A percentile compares a stretch with the other conserved stretches of the same genome.
Evolutionary conservation across 768 basidiomycete species (phyloP).

Genomic region (Holtermannia corniformis): DNA sequence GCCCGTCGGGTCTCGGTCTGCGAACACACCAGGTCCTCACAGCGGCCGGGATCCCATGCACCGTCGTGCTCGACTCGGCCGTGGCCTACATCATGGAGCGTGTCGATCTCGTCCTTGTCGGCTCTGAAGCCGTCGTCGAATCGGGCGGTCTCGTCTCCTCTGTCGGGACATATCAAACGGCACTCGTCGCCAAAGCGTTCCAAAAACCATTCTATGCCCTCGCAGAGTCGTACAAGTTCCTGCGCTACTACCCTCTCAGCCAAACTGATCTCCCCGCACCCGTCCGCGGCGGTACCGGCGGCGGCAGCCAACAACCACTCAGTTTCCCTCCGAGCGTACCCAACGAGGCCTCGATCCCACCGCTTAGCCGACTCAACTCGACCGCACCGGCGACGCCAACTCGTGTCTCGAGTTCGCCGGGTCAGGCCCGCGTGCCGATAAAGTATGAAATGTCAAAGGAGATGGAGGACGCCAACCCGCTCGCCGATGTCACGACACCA

Average conservation of each 20-base stretch:
- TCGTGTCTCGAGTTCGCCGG: neutral
- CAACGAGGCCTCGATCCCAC: conserved; percentile 55
- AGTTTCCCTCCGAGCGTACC: conserved; percentile 23
- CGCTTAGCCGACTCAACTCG: conserved; percentile 14
- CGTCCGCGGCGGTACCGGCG: neutral
- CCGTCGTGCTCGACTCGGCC: conserved; percentile 88
- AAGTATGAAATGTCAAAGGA: conserved; percentile 60
- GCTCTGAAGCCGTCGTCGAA: conserved; percentile 96
- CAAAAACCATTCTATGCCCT: conserved; percentile 95
- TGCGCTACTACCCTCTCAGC: conserved; percentile 71
- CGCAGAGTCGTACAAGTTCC: conserved; percentile 96
- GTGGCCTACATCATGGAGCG: conserved; percentile 96
- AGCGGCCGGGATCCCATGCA: conserved; percentile 85
- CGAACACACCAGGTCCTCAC: conserved; percentile 82
- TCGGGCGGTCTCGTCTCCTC: conserved; percentile 52
- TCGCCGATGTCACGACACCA: conserved; percentile 90
- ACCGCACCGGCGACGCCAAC: conserved; percentile 33
- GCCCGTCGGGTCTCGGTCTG: conserved; percentile 76
- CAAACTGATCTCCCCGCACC: conserved; percentile 39
- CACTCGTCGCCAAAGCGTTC: conserved; percentile 85
- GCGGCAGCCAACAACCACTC: neutral
- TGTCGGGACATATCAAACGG: conserved; percentile 92
- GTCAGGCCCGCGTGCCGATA: neutral
- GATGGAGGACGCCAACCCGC: conserved; percentile 72
- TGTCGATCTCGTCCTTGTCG: conserved; percentile 89